Conservation (phyloP, 257 asterid species). For the Solanum arcanum region DNA sequence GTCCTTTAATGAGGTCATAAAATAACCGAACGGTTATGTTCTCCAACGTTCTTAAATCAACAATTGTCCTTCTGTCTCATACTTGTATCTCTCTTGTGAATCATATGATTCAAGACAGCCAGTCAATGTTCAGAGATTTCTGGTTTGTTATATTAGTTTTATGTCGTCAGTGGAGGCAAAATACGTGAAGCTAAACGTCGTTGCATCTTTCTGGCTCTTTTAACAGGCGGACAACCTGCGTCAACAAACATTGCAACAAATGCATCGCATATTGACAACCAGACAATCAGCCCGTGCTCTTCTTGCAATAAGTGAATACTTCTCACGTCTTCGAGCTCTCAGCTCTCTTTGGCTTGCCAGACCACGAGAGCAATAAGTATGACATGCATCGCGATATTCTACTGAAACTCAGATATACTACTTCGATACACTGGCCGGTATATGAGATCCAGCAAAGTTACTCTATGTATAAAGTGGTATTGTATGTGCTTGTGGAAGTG, state of each 20-base stretch:
- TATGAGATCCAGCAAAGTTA: not conserved
- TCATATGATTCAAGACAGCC: not conserved
- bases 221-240: conserved; percentile 81
- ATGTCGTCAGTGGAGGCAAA: not conserved
- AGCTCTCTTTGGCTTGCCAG: conserved; percentile 95
- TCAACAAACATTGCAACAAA: conserved; percentile 76
- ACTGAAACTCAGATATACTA: not conserved
- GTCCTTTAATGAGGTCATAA: not conserved
- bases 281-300: conserved; percentile 89
- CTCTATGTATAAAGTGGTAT: not conserved
- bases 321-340: conserved; percentile 86
- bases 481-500: not conserved
- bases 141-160: not conserved
- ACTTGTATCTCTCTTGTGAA: not conserved
- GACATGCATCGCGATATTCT: not conserved
- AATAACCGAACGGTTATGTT: not conserved
- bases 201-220: not conserved
- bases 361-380: conserved; percentile 47
- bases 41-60: not conserved
- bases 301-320: conserved; percentile 61
- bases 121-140: not conserved
- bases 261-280: conserved; percentile 79
- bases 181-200: not conserved
- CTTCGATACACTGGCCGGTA: not conserved
- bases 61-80: not conserved